Base-by-base conservation (phyloP, 2,329 filamentous ascomycete species). In the Botryotinia calthae region DNA sequence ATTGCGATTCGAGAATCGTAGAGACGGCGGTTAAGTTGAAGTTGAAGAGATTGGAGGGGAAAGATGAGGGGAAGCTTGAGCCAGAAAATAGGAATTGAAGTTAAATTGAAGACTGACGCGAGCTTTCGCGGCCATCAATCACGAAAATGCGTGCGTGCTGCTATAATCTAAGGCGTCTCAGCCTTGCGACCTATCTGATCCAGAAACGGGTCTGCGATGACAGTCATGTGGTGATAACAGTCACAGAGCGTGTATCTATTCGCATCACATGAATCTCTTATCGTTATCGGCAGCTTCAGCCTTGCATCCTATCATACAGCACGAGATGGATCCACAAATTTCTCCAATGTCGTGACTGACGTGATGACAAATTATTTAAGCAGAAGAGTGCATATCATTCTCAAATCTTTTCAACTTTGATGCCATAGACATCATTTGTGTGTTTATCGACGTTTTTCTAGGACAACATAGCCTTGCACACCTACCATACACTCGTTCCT, bases 101-200 rank as follows among this genome's bases (percentile, higher is more conserved):
- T 25, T n/a, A 10, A 64, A 37, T 64, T 64, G 62, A 46, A 66
- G 63, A 51, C 25, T 51, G 48, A 67, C 65, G 34, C 46, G 64
- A 54, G 64, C 31, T 66, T 46, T 40, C 64, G 22, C 46, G 25
- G 14, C 22, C 63, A 51, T 37, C 65, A 69, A 69, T 58, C 51
- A 69, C 66, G 66, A 58, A 69, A 69, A 58, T 56, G 51, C 51
- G 37, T 61, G 66, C 63, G n/a, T 66, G 63, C 67, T 61, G 28
- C 40, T 31, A 37, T 42, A 25, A 59, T 56, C 14, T 28, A 9
- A 28, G n/a, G n/a, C 28, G 18, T 34, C 4, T n/a, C 48, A 56
- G 65, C 65, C 65, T 68, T 56, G 37, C 25, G 48, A 25, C n/a
- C 16, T 28, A 56, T 56, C n/a, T 56, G 51, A 28, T 28, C 51